phyloP scores from a whole-genome alignment of 805 yeast species.

The Lipomyces sp. region DNA sequence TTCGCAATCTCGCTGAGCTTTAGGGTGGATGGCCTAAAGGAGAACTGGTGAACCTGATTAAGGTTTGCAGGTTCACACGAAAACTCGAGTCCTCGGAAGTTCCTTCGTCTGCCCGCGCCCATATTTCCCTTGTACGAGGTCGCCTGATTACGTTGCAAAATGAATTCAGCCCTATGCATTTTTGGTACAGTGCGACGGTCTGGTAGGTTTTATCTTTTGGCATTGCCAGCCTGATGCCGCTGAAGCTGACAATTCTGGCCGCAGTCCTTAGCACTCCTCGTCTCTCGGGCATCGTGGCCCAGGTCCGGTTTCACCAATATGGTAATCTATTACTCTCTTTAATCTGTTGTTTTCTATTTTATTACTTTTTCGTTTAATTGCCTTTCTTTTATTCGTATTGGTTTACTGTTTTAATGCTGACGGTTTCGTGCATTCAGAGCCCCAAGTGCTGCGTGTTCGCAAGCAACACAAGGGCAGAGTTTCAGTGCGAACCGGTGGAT shows the following conservation, averaged over 20 bases:
- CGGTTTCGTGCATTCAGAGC: no score
- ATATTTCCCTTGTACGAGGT: no score
- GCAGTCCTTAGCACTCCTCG: constrained; percentile 1
- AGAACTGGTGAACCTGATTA: no score
- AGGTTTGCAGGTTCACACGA: no score
- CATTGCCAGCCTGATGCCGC: background rate
- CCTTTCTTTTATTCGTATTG: no score
- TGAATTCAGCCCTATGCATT: constrained; percentile 14
- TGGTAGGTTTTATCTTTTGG: constrained; percentile 7
- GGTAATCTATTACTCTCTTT: constrained; percentile 46
- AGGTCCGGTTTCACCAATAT: constrained; percentile 35
- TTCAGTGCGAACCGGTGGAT: constrained; percentile 91
- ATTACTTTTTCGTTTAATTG: no score
- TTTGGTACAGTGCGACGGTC: constrained; percentile 14
- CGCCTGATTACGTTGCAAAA: no score
- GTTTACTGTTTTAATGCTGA: background rate
- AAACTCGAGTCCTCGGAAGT: no score
- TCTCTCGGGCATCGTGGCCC: constrained; percentile 7
- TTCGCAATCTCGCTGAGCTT: no score
- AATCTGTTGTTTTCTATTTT: no score
- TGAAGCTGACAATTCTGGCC: background rate
- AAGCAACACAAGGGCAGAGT: constrained; percentile 94
- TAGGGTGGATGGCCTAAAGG: no score
- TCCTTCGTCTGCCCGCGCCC: no score
- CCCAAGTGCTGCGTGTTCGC: constrained; percentile 60